Evolutionary conservation across 2,329 filamentous ascomycete species (phyloP).

Genomic region (Colletotrichum sp.): DNA sequence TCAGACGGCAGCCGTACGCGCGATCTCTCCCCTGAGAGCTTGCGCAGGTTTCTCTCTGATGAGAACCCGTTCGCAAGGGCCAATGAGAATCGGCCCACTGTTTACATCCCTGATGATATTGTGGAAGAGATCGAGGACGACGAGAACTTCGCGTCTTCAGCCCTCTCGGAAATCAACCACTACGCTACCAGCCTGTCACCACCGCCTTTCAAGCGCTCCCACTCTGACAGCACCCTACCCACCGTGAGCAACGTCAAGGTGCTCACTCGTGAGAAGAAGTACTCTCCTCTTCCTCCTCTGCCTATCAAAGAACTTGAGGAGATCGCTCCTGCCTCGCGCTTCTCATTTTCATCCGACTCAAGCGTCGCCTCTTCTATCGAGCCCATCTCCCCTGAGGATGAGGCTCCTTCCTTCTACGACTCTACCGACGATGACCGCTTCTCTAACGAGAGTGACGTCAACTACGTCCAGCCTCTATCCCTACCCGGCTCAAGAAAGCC

Average conservation of each 20-base stretch:
- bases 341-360: constrained; percentile 34
- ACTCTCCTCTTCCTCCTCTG: constrained; percentile 7
- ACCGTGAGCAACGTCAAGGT: constrained; percentile 27
- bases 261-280: constrained; percentile 26
- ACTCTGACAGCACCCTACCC: constrained; percentile 33
- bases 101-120: constrained; percentile 41
- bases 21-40: constrained; percentile 62
- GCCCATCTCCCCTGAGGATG: constrained; percentile 42
- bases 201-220: constrained; percentile 51
- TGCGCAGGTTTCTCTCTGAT: constrained; percentile 56
- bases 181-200: constrained; percentile 57
- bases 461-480: constrained; percentile 29
- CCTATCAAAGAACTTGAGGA: not conserved
- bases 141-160: constrained; percentile 65
- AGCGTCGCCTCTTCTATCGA: constrained; percentile 40
- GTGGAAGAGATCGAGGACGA: constrained; percentile 50
- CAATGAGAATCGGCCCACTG: constrained; percentile 31
- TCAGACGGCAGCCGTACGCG: constrained; percentile 50
- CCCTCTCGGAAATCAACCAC: constrained; percentile 47
- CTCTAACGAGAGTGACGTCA: constrained; percentile 40
- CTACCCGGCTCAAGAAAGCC: constrained; percentile 15
- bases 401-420: constrained; percentile 52
- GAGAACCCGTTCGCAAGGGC: constrained; percentile 37
- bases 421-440: constrained; percentile 45
- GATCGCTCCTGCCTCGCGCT: constrained; percentile 27